phyloP scores from a whole-genome alignment of 495 filamentous ascomycete species.

The Amorphotheca resinae region DNA sequence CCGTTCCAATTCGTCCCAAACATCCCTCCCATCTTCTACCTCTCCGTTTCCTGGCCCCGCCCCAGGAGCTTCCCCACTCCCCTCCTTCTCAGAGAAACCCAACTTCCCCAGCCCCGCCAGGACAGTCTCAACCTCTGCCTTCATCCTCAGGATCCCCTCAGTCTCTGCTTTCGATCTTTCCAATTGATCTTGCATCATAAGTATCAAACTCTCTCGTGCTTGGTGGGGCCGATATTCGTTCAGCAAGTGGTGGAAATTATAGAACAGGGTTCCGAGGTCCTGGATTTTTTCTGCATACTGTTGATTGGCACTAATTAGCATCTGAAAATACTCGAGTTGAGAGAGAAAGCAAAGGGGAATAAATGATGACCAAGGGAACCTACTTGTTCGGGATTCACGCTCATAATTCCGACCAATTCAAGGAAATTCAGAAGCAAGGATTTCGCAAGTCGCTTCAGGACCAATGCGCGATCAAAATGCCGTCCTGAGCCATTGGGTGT shows the following conservation, averaged over 20 bases:
- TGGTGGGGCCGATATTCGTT: slow-evolving; percentile 96
- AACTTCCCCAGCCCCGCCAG: slow-evolving; percentile 47
- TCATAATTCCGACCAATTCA: slow-evolving; percentile 60
- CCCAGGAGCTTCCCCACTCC: slow-evolving; percentile 9
- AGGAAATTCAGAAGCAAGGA: slow-evolving; percentile 76
- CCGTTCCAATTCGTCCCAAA: slow-evolving; percentile 17
- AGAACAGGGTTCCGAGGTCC: slow-evolving; percentile 65
- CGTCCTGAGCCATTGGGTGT: slow-evolving; percentile 26
- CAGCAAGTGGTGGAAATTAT: slow-evolving; percentile 81
- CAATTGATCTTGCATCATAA: slow-evolving; percentile 85
- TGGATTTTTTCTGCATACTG: slow-evolving; percentile 49
- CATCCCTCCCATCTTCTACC: slow-evolving; percentile 11
- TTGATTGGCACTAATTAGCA: slow-evolving; percentile 5
- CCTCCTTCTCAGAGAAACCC: slow-evolving; percentile 7
- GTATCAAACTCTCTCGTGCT: slow-evolving; percentile 76
- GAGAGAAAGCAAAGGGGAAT: not conserved
- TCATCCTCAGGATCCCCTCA: slow-evolving; percentile 56
- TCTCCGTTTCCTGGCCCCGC: slow-evolving; percentile 23
- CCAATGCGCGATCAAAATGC: slow-evolving; percentile 54
- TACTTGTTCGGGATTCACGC: slow-evolving; percentile 45
- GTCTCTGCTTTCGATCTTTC: slow-evolving; percentile 65
- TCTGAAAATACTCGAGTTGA: too few species aligned
- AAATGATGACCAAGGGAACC: not conserved
- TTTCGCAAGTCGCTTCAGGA: slow-evolving; percentile 68
- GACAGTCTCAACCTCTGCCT: slow-evolving; percentile 56